Conservation (phyloP, 441 rosid species). For the Syzygium malaccense region DNA sequence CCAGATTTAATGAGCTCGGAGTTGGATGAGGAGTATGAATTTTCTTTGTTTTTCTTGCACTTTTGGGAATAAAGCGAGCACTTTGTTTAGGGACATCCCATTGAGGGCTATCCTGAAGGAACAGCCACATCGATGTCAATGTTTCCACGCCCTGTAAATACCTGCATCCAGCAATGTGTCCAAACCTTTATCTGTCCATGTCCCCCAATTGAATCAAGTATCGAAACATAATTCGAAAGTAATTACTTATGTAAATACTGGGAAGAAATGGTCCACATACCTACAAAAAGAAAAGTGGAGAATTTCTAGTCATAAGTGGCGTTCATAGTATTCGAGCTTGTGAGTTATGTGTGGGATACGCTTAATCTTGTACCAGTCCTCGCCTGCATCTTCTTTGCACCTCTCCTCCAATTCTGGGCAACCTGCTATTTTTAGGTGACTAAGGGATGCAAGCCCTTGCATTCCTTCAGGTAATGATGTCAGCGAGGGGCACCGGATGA, state of each 20-base stretch:
- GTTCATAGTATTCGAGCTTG: neutral
- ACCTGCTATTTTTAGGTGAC: neutral
- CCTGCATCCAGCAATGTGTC: neutral
- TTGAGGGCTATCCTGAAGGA: too few relatives aligned
- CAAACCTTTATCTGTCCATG: neutral
- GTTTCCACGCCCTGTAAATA: too few relatives aligned
- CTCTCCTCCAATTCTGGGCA: neutral
- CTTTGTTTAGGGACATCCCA: too few relatives aligned
- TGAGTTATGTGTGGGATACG: neutral
- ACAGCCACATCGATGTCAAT: neutral
- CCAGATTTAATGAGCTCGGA: too few relatives aligned
- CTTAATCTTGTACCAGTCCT: neutral
- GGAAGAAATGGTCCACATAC: neutral
- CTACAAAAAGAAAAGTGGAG: too few relatives aligned
- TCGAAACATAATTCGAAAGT: fast-evolving
- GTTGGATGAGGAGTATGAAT: too few relatives aligned
- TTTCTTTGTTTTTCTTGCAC: too few relatives aligned
- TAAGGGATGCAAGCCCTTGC: fast-evolving
- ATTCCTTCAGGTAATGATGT: neutral
- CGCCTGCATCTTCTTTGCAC: neutral
- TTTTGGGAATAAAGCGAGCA: too few relatives aligned
- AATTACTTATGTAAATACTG: neutral
- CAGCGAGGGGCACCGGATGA: neutral
- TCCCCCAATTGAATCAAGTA: neutral
- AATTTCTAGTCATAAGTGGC: too few relatives aligned